Evolutionary conservation across 2,329 filamentous ascomycete species (phyloP), one percentile per base, ranked within the genome.

Genomic region (Fusarium verrucosum): DNA sequence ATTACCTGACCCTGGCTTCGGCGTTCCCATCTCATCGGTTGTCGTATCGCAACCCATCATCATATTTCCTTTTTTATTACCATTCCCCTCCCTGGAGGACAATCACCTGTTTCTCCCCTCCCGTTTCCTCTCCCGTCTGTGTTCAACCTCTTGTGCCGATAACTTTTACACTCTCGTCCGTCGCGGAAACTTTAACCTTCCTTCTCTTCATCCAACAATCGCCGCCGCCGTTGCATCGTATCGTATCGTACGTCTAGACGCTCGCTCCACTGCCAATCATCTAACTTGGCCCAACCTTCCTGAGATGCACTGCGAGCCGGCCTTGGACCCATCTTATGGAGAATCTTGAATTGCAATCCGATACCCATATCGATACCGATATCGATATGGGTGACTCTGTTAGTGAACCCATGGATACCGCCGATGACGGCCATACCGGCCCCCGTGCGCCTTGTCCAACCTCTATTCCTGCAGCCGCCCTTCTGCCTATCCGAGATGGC

Each of bases 71-170:
- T 59, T 70, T 71, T 72, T 55, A 70, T 71, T 71, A 65, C 70
- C 47, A 68, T 69, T 68, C 36, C 66, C 63, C 69, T 72, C 69
- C 69, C 69, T 69, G 52, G 49, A 56, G 58, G n/a, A 37, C 60
- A 62, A 58, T 70, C 67, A 68, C 69, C 69, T 70, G 67, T 68
- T 71, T 60, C 65, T 60, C 45, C 67, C 61, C 64, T 68, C 65
- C 62, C 19, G 58, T 58, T 47, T 38, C 38, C 28, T 59, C 30
- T 53, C 56, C 45, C 46, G 45, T 53, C 44, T 19, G 45, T 53
- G 43, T 46, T 46, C 50, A 58, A 37, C 44, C 50, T 33, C 32
- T 57, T 38, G 51, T 47, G 50, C 35, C 65, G 40, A 51, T 42
- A 53, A 59, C 51, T 56, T 50, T n/a, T n/a, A n/a, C n/a, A n/a